Evolutionary conservation across 176 grass and related monocot genomes (phyloP).

Genomic region (Lolium rigidum): DNA sequence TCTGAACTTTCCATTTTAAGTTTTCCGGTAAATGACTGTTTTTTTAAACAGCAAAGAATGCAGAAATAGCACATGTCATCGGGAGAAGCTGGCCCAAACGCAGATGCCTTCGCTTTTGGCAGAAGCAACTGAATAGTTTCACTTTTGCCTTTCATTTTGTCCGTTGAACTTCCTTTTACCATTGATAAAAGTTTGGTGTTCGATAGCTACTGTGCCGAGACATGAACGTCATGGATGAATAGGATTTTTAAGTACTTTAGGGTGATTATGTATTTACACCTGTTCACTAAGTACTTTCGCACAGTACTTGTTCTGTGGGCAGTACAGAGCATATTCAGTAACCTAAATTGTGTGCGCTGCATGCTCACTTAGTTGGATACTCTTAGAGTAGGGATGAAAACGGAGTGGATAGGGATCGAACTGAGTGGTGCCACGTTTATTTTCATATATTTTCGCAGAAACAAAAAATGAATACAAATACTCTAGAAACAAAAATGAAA

Average conservation of each 20-base stretch:
- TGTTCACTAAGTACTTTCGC: not conserved
- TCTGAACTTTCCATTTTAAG: no score
- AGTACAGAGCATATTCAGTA: not conserved
- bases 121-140: slow-evolving; percentile 33
- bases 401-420: no score
- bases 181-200: slow-evolving; percentile 25
- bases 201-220: not conserved
- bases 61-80: not conserved
- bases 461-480: no score
- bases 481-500: no score
- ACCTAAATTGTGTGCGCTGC: not conserved
- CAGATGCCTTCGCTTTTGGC: slow-evolving; percentile 33
- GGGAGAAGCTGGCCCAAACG: not conserved
- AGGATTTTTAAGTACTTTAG: not conserved
- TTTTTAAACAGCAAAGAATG: not conserved
- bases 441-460: no score
- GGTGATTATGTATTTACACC: not conserved
- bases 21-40: not conserved
- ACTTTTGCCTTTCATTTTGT: slow-evolving; percentile 44
- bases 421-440: no score
- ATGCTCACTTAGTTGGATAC: slow-evolving; percentile 19
- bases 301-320: not conserved
- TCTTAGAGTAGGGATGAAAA: no score
- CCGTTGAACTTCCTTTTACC: slow-evolving; percentile 25
- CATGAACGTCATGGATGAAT: not conserved